phyloP scores from a whole-genome alignment of 208 protist genomes.

The Acanthamoeba castellanii region DNA sequence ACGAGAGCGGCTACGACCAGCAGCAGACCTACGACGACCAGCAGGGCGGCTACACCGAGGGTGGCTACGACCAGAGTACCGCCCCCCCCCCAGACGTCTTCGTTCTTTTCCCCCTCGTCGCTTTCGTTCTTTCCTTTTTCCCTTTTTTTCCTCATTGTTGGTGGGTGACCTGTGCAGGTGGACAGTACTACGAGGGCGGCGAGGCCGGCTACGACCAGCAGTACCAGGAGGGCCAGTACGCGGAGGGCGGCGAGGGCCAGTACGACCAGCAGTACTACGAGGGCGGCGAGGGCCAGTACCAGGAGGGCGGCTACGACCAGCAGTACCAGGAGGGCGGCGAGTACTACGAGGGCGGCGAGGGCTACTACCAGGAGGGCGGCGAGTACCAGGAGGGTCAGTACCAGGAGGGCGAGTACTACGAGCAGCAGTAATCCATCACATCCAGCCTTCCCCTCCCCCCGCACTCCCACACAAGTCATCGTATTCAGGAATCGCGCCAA shows the following conservation, averaged over 20 bases:
- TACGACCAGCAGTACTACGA: neutral
- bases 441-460: too few species aligned
- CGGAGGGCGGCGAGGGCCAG: neutral
- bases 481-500: too few species aligned
- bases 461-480: too few species aligned
- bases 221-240: neutral
- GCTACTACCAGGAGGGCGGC: neutral
- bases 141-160: too few species aligned
- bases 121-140: too few species aligned
- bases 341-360: neutral
- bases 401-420: neutral
- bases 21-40: neutral
- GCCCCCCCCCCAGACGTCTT: neutral
- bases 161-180: neutral
- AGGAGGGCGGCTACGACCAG: neutral
- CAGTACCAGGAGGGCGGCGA: neutral
- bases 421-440: neutral
- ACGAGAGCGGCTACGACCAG: constrained; percentile 8
- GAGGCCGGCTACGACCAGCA: constrained; percentile 29
- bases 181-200: neutral
- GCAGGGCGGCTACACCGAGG: constrained; percentile 21
- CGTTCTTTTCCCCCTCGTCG: too few species aligned
- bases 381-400: neutral
- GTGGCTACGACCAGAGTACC: neutral
- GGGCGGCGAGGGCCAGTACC: neutral